Evolutionary conservation across 129 eudicot genomes (phyloP).

Genomic region (Centaurea solstitialis): DNA sequence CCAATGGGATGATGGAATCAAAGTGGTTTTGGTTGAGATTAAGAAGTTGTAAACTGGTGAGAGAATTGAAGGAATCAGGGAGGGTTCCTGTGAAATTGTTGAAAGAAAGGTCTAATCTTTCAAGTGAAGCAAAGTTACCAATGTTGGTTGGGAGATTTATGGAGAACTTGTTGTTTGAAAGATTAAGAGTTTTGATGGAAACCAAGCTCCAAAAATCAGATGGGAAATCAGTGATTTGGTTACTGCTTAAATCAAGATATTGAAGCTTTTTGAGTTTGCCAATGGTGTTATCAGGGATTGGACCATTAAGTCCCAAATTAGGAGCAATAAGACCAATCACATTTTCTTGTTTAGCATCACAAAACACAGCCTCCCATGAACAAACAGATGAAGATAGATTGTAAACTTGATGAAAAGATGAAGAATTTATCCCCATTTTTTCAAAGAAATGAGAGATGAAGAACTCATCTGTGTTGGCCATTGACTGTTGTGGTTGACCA

Average conservation of each 20-base stretch:
- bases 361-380: slow-evolving; percentile 69
- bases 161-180: slow-evolving; percentile 61
- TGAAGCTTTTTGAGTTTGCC: slow-evolving; percentile 69
- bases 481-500: slow-evolving; percentile 52
- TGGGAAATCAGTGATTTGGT: slow-evolving; percentile 60
- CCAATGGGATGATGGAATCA: slow-evolving; percentile 50
- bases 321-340: slow-evolving; percentile 61
- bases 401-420: slow-evolving; percentile 35
- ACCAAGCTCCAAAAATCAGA: slow-evolving; percentile 86
- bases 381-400: slow-evolving; percentile 65
- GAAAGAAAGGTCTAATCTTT: slow-evolving; percentile 69
- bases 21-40: slow-evolving; percentile 60
- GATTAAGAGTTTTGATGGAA: slow-evolving; percentile 63
- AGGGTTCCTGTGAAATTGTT: slow-evolving; percentile 58
- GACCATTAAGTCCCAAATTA: slow-evolving; percentile 66
- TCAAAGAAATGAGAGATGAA: slow-evolving; percentile 66
- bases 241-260: slow-evolving; percentile 72
- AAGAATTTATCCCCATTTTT: slow-evolving; percentile 61
- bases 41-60: slow-evolving; percentile 47
- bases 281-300: slow-evolving; percentile 72
- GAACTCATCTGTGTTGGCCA: slow-evolving; percentile 78
- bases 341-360: slow-evolving; percentile 59
- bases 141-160: slow-evolving; percentile 63
- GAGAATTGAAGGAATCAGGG: slow-evolving; percentile 72
- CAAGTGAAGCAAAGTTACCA: slow-evolving; percentile 69